These are phyloP conservation scores for Leptodermis oblonga DNA, from an alignment of 257 asterid species.

Conservation along the genomic window DNA sequence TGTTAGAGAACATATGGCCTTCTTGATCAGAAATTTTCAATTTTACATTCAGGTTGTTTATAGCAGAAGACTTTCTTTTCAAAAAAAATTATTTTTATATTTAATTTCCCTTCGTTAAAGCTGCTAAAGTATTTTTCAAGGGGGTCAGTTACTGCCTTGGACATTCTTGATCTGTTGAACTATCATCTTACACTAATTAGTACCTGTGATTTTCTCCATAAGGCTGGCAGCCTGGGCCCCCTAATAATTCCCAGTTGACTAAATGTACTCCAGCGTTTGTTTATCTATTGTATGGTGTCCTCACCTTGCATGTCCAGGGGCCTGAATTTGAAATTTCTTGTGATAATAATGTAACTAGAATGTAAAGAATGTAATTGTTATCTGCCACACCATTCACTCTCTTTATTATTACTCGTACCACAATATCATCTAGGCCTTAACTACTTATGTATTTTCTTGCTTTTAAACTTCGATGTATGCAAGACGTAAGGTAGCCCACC, in stretches of 20 bases:
- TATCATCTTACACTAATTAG: not conserved
- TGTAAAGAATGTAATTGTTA: too few relatives aligned
- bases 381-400: too few relatives aligned
- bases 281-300: not conserved
- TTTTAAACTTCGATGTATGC: not conserved
- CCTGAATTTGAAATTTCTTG: not conserved
- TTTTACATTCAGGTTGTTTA: constrained; percentile 80
- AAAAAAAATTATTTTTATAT: not conserved
- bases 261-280: not conserved
- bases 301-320: not conserved
- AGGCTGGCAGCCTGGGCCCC: not conserved
- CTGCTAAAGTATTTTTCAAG: not conserved
- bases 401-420: too few relatives aligned
- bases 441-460: not conserved
- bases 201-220: not conserved
- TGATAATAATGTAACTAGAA: not conserved
- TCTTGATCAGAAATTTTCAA: constrained; percentile 91
- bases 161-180: not conserved
- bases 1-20: constrained; percentile 97
- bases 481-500: not conserved
- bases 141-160: not conserved
- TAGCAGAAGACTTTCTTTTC: constrained; percentile 1
- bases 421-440: not conserved
- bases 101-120: not conserved
- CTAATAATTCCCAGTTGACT: too few relatives aligned